phyloP scores from a whole-genome alignment of 2,329 filamentous ascomycete species.

The Pseudogymnoascus sp. region DNA sequence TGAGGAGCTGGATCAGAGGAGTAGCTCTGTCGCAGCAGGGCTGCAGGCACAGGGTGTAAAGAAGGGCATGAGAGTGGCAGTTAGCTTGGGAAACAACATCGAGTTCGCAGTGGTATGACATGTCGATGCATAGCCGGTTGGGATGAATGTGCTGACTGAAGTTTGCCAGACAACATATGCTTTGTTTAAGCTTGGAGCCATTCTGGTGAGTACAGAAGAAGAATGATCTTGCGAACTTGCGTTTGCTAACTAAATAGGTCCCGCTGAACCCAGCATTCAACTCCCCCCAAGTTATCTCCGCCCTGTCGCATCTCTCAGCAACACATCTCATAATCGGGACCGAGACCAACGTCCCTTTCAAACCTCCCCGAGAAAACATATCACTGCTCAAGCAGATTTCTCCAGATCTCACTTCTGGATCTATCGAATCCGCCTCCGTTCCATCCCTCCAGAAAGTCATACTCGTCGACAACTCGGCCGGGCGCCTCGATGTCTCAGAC shows the following conservation, averaged over 20 bases:
- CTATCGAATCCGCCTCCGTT: conserved; percentile 41
- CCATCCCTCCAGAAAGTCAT: conserved; percentile 65
- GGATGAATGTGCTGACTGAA: conserved; percentile 15
- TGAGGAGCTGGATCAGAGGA: conserved; percentile 61
- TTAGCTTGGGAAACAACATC: conserved; percentile 75
- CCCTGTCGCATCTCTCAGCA: conserved; percentile 65
- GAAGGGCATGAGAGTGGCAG: conserved; percentile 77
- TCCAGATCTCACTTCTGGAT: conserved; percentile 30
- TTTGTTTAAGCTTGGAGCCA: conserved; percentile 85
- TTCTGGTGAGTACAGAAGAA: conserved; percentile 48
- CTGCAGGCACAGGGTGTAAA: conserved; percentile 61
- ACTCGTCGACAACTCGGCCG: conserved; percentile 65
- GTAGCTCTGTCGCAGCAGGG: conserved; percentile 66
- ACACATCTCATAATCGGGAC: conserved; percentile 74
- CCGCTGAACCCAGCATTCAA: conserved; percentile 90
- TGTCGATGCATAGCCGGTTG: not conserved
- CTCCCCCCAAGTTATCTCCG: conserved; percentile 64
- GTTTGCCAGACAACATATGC: conserved; percentile 58
- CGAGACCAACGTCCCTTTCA: conserved; percentile 74
- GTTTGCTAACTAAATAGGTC: conserved; percentile 39
- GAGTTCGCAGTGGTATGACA: conserved; percentile 66
- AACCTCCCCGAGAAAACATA: conserved; percentile 50
- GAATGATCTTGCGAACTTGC: not conserved
- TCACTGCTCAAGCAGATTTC: conserved; percentile 46
- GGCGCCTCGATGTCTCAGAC: conserved; percentile 33